phyloP scores from a whole-genome alignment of 2,329 filamentous ascomycete species.

The Sarocladium kiliense region DNA sequence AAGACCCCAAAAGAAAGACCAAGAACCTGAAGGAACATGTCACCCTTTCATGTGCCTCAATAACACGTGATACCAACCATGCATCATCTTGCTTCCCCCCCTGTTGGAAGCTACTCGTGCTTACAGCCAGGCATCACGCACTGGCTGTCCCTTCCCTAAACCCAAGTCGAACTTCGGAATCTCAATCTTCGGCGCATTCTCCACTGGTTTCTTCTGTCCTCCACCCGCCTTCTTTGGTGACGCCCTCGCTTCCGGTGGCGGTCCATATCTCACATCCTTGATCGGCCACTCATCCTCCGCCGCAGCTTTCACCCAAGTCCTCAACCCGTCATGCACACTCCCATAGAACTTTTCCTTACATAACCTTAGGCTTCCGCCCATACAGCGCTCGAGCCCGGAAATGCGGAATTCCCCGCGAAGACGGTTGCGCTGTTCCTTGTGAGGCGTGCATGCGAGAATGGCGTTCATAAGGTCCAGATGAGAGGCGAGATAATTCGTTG shows the following conservation, averaged over 20 bases:
- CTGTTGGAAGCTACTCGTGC: not conserved
- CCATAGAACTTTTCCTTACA: conserved; percentile 99
- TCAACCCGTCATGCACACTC: conserved; percentile 80
- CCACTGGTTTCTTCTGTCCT: conserved; percentile 43
- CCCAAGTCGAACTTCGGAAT: conserved; percentile 50
- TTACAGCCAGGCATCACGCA: conserved; percentile 4
- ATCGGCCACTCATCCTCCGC: conserved; percentile 85
- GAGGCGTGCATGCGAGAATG: conserved; percentile 75
- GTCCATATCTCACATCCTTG: conserved; percentile 71
- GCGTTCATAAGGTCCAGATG: conserved; percentile 93
- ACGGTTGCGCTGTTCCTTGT: conserved; percentile 63
- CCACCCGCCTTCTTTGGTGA: conserved; percentile 27
- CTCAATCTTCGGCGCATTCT: conserved; percentile 56
- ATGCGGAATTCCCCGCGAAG: conserved; percentile 74
- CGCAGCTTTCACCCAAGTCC: conserved; percentile 86
- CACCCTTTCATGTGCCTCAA: not conserved
- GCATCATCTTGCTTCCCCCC: not conserved
- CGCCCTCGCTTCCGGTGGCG: conserved; percentile 28
- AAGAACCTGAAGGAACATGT: not conserved
- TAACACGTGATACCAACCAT: not conserved
- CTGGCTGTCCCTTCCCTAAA: conserved; percentile 3
- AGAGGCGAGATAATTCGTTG: conserved; percentile 89
- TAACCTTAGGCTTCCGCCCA: conserved; percentile 77
- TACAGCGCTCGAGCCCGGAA: conserved; percentile 85
- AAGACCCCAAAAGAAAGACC: conserved; percentile 7